Evolutionary conservation across 2,329 filamentous ascomycete genomes (phyloP).

Genomic region (Claviceps cyperi): DNA sequence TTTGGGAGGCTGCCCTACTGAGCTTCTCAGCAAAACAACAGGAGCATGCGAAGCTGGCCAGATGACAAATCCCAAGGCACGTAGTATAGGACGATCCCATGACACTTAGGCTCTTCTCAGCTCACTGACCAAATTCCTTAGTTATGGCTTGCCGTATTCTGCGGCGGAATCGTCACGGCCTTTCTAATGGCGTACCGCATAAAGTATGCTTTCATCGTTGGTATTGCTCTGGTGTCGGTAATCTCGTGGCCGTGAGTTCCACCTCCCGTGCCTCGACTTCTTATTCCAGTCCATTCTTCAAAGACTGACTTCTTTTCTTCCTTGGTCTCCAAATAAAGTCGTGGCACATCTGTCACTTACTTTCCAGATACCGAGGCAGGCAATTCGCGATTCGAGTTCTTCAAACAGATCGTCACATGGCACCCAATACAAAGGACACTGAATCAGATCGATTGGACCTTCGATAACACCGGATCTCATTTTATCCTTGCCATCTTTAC

Average conservation of each 20-base stretch:
- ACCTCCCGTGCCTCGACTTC: neutral
- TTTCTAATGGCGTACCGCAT: conserved; percentile 68
- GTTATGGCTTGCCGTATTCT: conserved; percentile 78
- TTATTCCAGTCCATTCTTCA: neutral
- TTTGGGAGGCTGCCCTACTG: conserved; percentile 56
- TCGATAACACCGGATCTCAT: conserved; percentile 39
- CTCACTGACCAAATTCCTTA: conserved; percentile 13
- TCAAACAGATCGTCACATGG: conserved; percentile 58
- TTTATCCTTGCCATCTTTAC: conserved; percentile 61
- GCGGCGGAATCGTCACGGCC: conserved; percentile 64
- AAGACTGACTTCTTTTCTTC: neutral
- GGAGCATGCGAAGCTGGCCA: conserved; percentile 43
- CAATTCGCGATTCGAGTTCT: conserved; percentile 52
- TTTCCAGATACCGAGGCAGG: conserved; percentile 55
- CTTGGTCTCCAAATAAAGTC: conserved; percentile 22
- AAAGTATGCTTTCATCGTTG: conserved; percentile 61
- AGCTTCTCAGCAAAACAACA: conserved; percentile 31
- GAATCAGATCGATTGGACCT: conserved; percentile 51
- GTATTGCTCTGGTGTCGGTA: conserved; percentile 57
- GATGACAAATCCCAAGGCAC: conserved; percentile 62
- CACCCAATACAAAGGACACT: conserved; percentile 53
- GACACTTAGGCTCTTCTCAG: too few relatives aligned
- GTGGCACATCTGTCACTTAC: conserved; percentile 55
- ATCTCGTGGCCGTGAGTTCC: conserved; percentile 55
- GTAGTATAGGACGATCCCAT: conserved; percentile 7